phyloP scores from a whole-genome alignment of 2,329 filamentous ascomycete genomes.

The Fusarium xylarioides region DNA sequence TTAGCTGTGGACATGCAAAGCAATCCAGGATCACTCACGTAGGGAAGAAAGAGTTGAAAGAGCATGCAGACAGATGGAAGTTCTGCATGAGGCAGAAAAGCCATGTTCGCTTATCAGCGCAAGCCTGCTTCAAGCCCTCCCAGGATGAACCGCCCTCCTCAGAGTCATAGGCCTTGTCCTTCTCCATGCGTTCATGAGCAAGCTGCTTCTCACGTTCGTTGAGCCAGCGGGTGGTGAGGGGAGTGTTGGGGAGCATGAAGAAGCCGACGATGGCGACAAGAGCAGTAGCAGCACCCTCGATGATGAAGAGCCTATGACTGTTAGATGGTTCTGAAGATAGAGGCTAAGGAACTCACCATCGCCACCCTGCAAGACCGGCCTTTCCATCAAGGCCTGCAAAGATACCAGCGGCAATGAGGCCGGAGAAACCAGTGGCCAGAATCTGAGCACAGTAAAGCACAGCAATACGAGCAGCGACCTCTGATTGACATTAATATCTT shows the following conservation, averaged over 20 bases:
- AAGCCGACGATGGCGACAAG: slow-evolving; percentile 44
- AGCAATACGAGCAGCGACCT: slow-evolving; percentile 69
- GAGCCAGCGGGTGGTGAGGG: slow-evolving; percentile 55
- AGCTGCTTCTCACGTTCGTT: slow-evolving; percentile 58
- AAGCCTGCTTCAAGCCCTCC: slow-evolving; percentile 60
- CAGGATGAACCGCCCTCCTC: slow-evolving; percentile 50
- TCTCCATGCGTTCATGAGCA: slow-evolving; percentile 57
- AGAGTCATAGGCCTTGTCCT: slow-evolving; percentile 60
- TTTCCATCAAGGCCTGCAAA: slow-evolving; percentile 53
- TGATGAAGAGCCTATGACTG: slow-evolving; percentile 44
- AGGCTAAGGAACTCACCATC: slow-evolving; percentile 53
- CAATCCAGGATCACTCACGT: slow-evolving; percentile 35
- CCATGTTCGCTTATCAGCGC: slow-evolving; percentile 60
- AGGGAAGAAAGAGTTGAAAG: slow-evolving; percentile 57
- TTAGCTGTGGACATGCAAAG: not conserved
- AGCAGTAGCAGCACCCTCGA: slow-evolving; percentile 64
- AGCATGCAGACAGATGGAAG: slow-evolving; percentile 61
- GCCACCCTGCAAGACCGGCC: slow-evolving; percentile 67
- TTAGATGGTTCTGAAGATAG: not conserved
- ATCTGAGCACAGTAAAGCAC: slow-evolving; percentile 68
- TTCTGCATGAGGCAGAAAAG: slow-evolving; percentile 65
- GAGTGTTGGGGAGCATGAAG: slow-evolving; percentile 50
- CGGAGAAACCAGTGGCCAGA: slow-evolving; percentile 74
- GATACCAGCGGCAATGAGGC: slow-evolving; percentile 69
- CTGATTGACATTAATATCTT: slow-evolving; percentile 53